Evolutionary conservation across 352 stramenopile genomes (phyloP), one percentile per base, ranked within the genome.

Genomic region (Lagenidium giganteum): DNA sequence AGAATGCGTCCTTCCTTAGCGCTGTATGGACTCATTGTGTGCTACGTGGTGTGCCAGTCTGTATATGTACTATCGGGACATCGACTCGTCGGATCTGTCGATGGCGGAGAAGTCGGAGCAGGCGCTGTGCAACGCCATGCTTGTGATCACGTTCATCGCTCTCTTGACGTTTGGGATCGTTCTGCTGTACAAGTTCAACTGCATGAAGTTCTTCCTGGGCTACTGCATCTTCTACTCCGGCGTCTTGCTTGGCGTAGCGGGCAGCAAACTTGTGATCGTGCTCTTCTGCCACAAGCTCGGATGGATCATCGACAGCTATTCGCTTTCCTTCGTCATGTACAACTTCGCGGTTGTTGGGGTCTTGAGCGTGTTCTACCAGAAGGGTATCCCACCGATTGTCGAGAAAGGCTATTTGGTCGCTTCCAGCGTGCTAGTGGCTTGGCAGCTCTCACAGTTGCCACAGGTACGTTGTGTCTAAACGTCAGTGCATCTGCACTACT

Each of bases 401-500:
- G 93, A 91, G 25, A 89, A 97, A 51, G 67, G 57, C 4, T 98
- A 98, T 58, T 67, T 98, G 5, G 67, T 98, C 30, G 50, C 62
- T 13, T 96, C 87, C 8, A 97, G 86, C 44, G 87, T 98, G 13
- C 96, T 98, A 54, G 86, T 99, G 34, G 88, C 93, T 5, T 99
- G 93, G 92, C 93, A 98, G 42, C 67, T 99, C 18, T 89, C 83
- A 3, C 87, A 96, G 49, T 81, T 99, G n/a, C 89, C 95, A 22
- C 81, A 97, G 96, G 93, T 96, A 95, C 69, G 42, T 57, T 11
- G 4, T n/a, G n/a, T n/a, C 8, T 12, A 17, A 3, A 34, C 5
- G 11, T 2, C 7, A 11, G 9, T 26, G 22, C 5, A 24, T 2
- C 11, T 11, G n/a, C 14, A 31, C n/a, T 26, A 37, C 23, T 11